Base-by-base conservation (phyloP, 768 basidiomycete species). In the Amanita exitialis region DNA sequence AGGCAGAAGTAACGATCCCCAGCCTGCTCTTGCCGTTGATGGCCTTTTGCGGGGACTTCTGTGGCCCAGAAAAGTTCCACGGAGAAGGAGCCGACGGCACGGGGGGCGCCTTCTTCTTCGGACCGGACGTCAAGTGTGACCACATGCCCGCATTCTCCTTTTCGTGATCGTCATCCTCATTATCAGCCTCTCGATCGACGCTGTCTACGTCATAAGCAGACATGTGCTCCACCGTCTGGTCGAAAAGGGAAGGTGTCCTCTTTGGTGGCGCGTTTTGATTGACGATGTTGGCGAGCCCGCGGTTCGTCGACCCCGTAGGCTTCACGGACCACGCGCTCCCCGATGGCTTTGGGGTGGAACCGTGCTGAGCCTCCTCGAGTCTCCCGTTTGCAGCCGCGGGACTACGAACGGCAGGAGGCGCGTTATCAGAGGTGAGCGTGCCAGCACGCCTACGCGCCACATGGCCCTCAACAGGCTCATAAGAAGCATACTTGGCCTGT, bases 1-100 rank as follows among this genome's bases (percentile, higher is more conserved):
- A 51, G 2, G 50, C 50, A 35, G 50, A 51, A 23, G 42, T 51
- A n/a, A 51, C 50, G 15, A 51, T 44, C 23, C 43, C 50, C 21
- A 51, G n/a, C 35, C 39, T 51, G 34, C 50, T 51, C 35, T 50
- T 51, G 6, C 36, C 28, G 13, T 10, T 36, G n/a, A 15, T 21
- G 23, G 20, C 15, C 35, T 51, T 51, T 25, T 44, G 42, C 16
- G 34, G 42, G 20, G 42, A 2, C 16, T 34, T 44, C 18, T 28
- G 28, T 6, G 30, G 9, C 3, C n/a, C 18, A 18, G 49, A 27
- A 36, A 44, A 44, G 23, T 51, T 51, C 42, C 42, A 51, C 10
- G 41, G 42, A 41, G 50, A 51, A 5, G 42, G 32, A n/a, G 34
- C 28, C 6, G 50, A 16, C 6, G 43, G 30, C 25, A 30, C 21